Evolutionary conservation across 2,329 filamentous ascomycete species (phyloP).

Genomic region (Colletotrichum musae): DNA sequence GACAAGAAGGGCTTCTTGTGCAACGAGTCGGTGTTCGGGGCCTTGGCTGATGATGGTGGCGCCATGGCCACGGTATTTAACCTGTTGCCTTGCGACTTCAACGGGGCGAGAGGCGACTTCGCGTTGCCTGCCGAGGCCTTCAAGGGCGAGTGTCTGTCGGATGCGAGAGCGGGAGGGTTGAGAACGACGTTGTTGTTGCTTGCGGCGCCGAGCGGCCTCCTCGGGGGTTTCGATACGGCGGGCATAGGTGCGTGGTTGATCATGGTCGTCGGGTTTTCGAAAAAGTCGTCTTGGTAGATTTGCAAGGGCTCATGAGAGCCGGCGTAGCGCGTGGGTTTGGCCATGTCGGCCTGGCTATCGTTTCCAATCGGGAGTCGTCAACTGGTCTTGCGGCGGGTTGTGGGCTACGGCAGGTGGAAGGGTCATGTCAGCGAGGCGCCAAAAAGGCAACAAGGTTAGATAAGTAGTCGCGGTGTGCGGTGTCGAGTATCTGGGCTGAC

Average conservation of each 20-base stretch:
- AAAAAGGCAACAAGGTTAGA: conserved; percentile 34
- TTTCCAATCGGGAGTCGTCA: conserved; percentile 14
- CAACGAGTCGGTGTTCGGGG: conserved; percentile 75
- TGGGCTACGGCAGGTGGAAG: conserved; percentile 4
- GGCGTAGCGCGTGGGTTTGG: conserved; percentile 64
- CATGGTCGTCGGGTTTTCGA: conserved; percentile 61
- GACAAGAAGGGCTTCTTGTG: conserved; percentile 76
- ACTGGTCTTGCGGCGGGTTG: conserved; percentile 28
- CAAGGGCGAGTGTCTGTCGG: conserved; percentile 75
- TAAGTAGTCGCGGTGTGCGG: conserved; percentile 38
- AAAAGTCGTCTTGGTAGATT: conserved; percentile 68
- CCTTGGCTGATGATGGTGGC: conserved; percentile 70
- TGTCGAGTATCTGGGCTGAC: conserved; percentile 26
- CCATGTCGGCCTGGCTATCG: conserved; percentile 62
- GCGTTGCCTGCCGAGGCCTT: conserved; percentile 72
- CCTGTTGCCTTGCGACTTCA: conserved; percentile 69
- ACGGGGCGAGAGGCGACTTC: conserved; percentile 72
- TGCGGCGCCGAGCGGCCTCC: conserved; percentile 63
- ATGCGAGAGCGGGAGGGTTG: conserved; percentile 70
- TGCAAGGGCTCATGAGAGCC: conserved; percentile 63
- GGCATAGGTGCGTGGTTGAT: conserved; percentile 72
- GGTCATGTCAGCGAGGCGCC: conserved; percentile 37
- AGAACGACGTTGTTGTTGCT: conserved; percentile 79
- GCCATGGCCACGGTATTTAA: conserved; percentile 78
- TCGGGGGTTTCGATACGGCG: conserved; percentile 61